Evolutionary conservation across 768 basidiomycete species (phyloP).

Genomic region (Leucogyrophana mollusca): DNA sequence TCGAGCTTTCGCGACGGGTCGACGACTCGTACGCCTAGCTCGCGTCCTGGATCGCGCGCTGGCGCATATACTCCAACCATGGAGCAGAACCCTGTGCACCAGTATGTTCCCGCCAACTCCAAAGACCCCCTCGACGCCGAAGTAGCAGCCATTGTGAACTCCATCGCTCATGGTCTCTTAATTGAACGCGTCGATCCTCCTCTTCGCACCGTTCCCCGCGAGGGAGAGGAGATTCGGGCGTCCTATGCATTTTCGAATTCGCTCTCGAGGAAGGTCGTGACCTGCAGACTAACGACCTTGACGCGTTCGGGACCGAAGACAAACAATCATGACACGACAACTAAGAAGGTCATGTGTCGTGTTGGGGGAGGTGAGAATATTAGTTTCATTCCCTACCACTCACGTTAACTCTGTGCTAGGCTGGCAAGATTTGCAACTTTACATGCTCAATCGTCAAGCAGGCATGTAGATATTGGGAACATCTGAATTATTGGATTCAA

Average conservation of each 20-base stretch:
- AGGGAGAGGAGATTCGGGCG: constrained; percentile 79
- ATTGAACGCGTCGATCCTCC: constrained; percentile 83
- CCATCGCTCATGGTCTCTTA: constrained; percentile 71
- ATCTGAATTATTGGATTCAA: constrained; percentile 3
- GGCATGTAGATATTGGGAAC: constrained; percentile 42
- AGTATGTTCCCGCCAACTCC: constrained; percentile 63
- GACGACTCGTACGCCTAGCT: constrained; percentile 49
- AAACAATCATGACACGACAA: constrained; percentile 39
- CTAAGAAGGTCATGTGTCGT: constrained; percentile 89
- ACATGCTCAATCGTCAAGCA: constrained; percentile 74
- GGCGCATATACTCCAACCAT: constrained; percentile 62
- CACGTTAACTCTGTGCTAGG: constrained; percentile 36
- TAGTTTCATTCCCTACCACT: constrained; percentile 1
- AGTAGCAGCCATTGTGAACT: constrained; percentile 73
- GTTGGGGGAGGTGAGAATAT: constrained; percentile 74
- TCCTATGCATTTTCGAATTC: constrained; percentile 80
- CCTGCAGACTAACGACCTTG: constrained; percentile 77
- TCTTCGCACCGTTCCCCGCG: constrained; percentile 58
- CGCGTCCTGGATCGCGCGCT: constrained; percentile 63
- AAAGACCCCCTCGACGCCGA: constrained; percentile 84
- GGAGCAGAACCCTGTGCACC: constrained; percentile 51
- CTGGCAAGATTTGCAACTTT: constrained; percentile 79
- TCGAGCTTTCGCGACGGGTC: constrained; percentile 73
- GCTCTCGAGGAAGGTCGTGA: constrained; percentile 71
- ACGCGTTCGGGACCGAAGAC: constrained; percentile 53